A percentile compares a stretch with the other conserved stretches of the same genome.
Conservation (phyloP, 306 rosid genomes). For the Prunus padus region DNA sequence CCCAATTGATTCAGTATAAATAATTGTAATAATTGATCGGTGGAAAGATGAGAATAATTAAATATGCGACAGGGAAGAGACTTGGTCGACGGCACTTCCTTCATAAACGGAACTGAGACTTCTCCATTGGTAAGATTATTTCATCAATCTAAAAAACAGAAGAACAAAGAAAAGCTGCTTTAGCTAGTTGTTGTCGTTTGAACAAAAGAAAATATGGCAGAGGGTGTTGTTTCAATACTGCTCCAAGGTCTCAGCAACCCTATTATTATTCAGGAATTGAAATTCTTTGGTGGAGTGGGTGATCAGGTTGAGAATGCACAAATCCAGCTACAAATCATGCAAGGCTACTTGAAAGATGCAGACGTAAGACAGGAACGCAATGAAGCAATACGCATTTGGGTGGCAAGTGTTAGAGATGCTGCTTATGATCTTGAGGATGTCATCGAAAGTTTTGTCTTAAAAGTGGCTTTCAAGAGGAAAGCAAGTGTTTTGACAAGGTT, state of each 20-base stretch:
- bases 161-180: too few relatives aligned
- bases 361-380: conserved; percentile 21
- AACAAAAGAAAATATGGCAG: background rate
- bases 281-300: background rate
- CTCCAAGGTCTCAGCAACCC: background rate
- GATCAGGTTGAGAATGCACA: background rate
- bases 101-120: too few relatives aligned
- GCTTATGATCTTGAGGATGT: conserved; percentile 28
- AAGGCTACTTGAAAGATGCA: background rate
- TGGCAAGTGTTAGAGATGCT: background rate
- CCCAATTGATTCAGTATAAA: too few relatives aligned
- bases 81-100: too few relatives aligned
- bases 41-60: too few relatives aligned
- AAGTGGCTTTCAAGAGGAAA: background rate
- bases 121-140: conserved; percentile 22
- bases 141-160: conserved; percentile 22
- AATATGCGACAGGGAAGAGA: too few relatives aligned
- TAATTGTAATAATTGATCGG: too few relatives aligned
- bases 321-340: background rate
- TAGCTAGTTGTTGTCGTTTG: too few relatives aligned
- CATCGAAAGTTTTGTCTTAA: conserved; percentile 31
- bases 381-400: conserved; percentile 19
- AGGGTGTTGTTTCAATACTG: background rate
- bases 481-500: conserved; percentile 25
- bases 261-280: background rate